phyloP scores from a whole-genome alignment of 306 rosid species.

The Prosopis cineraria region DNA sequence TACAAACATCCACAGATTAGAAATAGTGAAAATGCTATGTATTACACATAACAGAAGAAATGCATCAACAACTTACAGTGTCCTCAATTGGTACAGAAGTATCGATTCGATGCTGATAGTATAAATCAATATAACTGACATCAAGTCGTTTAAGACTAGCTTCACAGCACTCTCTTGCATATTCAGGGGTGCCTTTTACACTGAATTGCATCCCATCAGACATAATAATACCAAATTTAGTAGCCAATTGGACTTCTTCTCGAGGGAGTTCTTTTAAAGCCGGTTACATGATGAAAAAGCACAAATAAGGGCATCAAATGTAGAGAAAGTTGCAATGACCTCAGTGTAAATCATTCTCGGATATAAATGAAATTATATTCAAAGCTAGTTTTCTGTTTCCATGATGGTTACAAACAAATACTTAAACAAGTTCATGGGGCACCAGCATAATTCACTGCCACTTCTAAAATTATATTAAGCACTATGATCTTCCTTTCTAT shows the following conservation, averaged over 20 bases:
- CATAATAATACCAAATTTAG: slow-evolving; percentile 59
- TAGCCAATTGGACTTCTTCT: slow-evolving; percentile 68
- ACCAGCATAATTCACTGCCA: background rate
- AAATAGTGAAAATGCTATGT: background rate
- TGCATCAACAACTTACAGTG: slow-evolving; percentile 54
- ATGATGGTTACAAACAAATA: background rate
- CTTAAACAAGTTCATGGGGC: background rate
- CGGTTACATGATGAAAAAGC: slow-evolving; percentile 38
- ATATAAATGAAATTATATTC: background rate
- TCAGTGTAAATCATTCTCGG: background rate
- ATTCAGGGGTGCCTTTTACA: slow-evolving; percentile 62
- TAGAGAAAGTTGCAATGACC: background rate
- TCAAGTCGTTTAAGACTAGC: slow-evolving; percentile 63
- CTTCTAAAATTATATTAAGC: background rate
- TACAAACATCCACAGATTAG: background rate
- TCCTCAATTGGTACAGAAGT: slow-evolving; percentile 70
- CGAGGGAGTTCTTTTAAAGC: slow-evolving; percentile 73
- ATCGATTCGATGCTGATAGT: slow-evolving; percentile 64
- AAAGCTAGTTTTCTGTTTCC: background rate
- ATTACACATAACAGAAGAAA: slow-evolving; percentile 6
- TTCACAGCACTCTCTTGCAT: slow-evolving; percentile 66
- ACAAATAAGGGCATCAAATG: background rate
- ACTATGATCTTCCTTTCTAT: background rate
- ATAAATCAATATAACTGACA: slow-evolving; percentile 56
- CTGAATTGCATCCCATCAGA: slow-evolving; percentile 26